Percentiles rank a stretch among this genome's conserved stretches.
These are phyloP conservation scores for Coniophora puteana DNA, from an alignment of 1,284 basidiomycete genomes.

Conservation along the genomic window DNA sequence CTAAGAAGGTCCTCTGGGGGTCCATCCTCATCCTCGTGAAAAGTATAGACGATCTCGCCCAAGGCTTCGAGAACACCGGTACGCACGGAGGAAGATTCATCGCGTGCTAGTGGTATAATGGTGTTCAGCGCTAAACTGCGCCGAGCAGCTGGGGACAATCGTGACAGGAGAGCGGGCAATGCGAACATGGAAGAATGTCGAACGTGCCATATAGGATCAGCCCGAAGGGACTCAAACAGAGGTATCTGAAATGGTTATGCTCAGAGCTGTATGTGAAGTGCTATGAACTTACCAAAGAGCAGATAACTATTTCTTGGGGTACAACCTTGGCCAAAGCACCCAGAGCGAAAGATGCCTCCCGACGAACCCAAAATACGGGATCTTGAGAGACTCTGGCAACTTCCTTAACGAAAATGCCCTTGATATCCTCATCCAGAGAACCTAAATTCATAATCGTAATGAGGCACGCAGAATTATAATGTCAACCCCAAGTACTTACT, in stretches of 20 bases:
- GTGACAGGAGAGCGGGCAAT: conserved; percentile 75
- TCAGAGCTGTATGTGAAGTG: conserved; percentile 7
- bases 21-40: conserved; percentile 64
- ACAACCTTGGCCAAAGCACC: conserved; percentile 87
- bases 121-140: conserved; percentile 62
- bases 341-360: conserved; percentile 88
- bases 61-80: conserved; percentile 85
- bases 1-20: conserved; percentile 79
- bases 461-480: conserved; percentile 9
- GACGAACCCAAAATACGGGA: conserved; percentile 78
- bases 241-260: conserved; percentile 54
- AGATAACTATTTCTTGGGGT: conserved; percentile 63
- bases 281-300: conserved; percentile 53
- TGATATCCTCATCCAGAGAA: conserved; percentile 57
- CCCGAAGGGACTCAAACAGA: conserved; percentile 68
- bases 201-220: conserved; percentile 80
- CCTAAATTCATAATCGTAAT: conserved; percentile 35
- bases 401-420: conserved; percentile 75
- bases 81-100: conserved; percentile 71
- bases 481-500: conserved; percentile 39
- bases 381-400: conserved; percentile 80
- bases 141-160: conserved; percentile 54
- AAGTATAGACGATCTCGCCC: conserved; percentile 89
- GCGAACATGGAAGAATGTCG: conserved; percentile 88
- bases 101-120: conserved; percentile 60